These are phyloP conservation scores for Pyrenochaeta sp. DNA, from an alignment of 2,329 filamentous ascomycete genomes.

Conservation along the genomic window DNA sequence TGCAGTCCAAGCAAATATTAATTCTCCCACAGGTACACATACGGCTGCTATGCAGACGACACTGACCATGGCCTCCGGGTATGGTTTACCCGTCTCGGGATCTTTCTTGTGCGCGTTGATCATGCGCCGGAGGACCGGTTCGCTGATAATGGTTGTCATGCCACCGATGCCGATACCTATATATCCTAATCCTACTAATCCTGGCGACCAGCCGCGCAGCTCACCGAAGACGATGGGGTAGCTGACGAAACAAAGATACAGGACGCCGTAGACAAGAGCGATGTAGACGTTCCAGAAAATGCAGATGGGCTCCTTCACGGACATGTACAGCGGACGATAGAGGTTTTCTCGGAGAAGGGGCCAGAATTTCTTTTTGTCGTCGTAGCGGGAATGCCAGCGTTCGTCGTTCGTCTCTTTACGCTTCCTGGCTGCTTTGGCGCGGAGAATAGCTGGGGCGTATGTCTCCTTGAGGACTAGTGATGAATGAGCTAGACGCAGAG, in stretches of 20 bases:
- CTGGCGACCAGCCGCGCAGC: constrained; percentile 78
- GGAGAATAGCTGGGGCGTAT: constrained; percentile 75
- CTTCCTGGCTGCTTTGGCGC: constrained; percentile 73
- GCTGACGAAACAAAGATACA: constrained; percentile 90
- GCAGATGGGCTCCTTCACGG: constrained; percentile 85
- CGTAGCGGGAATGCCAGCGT: constrained; percentile 81
- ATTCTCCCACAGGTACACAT: constrained; percentile 77
- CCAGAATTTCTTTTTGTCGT: constrained; percentile 71
- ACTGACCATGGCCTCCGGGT: constrained; percentile 82
- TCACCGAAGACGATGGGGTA: constrained; percentile 85
- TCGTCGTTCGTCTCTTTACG: constrained; percentile 78
- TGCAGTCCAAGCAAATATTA: constrained; percentile 88
- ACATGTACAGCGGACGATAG: constrained; percentile 78
- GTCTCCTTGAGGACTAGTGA: constrained; percentile 80
- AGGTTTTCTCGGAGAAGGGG: constrained; percentile 78
- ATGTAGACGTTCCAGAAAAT: constrained; percentile 78
- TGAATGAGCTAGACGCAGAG: constrained; percentile 58
- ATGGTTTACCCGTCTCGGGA: constrained; percentile 74
- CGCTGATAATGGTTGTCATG: constrained; percentile 59
- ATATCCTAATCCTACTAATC: constrained; percentile 79
- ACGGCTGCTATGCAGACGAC: constrained; percentile 81
- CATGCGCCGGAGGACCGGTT: constrained; percentile 76
- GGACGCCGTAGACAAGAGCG: constrained; percentile 81
- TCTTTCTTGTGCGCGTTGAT: constrained; percentile 81
- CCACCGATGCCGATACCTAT: constrained; percentile 72